Evolutionary conservation across 1,284 basidiomycete species (phyloP).

Genomic region (Pseudozyma pruni): DNA sequence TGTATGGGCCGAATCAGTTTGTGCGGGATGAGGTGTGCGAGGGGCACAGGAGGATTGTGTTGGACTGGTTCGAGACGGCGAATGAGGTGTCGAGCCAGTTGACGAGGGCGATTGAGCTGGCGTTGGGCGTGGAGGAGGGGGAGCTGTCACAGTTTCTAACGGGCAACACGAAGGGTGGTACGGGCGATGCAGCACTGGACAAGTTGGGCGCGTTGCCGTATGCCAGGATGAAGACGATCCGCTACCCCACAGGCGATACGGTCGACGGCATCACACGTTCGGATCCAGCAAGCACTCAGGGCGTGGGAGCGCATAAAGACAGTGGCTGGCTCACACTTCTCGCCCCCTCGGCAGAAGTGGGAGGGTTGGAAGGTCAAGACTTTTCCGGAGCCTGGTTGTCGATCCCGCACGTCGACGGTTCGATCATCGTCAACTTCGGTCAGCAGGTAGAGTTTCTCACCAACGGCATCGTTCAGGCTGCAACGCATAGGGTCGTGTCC

Average conservation of each 20-base stretch:
- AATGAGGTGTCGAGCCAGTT: conserved; percentile 33
- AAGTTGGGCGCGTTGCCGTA: conserved; percentile 35
- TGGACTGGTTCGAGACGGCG: conserved; percentile 44
- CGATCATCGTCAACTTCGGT: conserved; percentile 61
- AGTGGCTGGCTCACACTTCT: conserved; percentile 61
- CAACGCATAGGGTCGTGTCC: conserved; percentile 55
- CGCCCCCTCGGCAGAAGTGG: conserved; percentile 39
- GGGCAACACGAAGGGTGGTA: conserved; percentile 9
- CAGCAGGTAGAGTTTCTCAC: conserved; percentile 59
- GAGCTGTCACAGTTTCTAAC: conserved; percentile 39
- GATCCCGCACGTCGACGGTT: conserved; percentile 39
- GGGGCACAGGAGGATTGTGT: conserved; percentile 19
- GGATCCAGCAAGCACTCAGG: conserved; percentile 42
- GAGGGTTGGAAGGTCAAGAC: conserved; percentile 56
- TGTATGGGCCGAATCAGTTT: conserved; percentile 60
- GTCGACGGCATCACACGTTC: conserved; percentile 48
- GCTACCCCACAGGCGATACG: conserved; percentile 41
- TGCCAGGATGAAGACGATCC: conserved; percentile 58
- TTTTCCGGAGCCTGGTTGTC: conserved; percentile 52
- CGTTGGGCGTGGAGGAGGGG: conserved; percentile 33
- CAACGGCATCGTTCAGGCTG: conserved; percentile 53
- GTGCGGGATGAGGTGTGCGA: conserved; percentile 26
- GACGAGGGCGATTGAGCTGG: conserved; percentile 53
- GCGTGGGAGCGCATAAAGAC: conserved; percentile 62
- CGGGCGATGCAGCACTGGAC: conserved; percentile 6